Conservation (phyloP, 352 stramenopile genomes). For the Labyrinthula sp. region DNA sequence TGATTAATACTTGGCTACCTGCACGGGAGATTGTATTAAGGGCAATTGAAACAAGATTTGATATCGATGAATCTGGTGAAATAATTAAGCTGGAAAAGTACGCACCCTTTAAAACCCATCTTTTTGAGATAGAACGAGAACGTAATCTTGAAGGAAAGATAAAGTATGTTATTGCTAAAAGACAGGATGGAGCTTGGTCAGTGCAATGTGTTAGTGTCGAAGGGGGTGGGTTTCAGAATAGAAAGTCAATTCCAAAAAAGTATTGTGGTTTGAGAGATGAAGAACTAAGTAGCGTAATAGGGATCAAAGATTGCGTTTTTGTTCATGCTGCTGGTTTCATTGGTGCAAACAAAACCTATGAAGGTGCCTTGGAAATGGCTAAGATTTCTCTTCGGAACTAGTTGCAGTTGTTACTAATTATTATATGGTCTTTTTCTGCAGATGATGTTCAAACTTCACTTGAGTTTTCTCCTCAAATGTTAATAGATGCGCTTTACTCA, state of each 20-base stretch:
- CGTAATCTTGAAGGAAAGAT: constrained; percentile 45
- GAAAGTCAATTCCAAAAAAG: constrained; percentile 56
- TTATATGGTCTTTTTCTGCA: too few relatives aligned
- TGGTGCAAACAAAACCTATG: constrained; percentile 78
- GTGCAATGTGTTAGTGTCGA: constrained; percentile 82
- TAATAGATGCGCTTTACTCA: too few relatives aligned
- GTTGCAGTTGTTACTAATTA: too few relatives aligned
- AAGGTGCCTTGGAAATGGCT: constrained; percentile 82
- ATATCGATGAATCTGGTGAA: constrained; percentile 67
- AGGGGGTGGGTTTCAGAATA: constrained; percentile 68
- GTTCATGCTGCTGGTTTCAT: constrained; percentile 96
- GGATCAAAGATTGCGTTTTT: constrained; percentile 80
- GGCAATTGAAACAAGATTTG: constrained; percentile 55
- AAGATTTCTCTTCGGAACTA: background rate
- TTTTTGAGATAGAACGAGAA: constrained; percentile 84
- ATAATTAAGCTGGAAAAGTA: constrained; percentile 70
- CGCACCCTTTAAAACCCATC: constrained; percentile 80
- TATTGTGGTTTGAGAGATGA: constrained; percentile 82
- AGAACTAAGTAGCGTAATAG: constrained; percentile 54
- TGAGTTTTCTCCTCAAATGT: too few relatives aligned
- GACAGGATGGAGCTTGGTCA: constrained; percentile 73
- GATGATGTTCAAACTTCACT: too few relatives aligned
- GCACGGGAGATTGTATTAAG: constrained; percentile 70
- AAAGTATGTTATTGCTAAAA: constrained; percentile 90
- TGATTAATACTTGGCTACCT: constrained; percentile 75